Base-by-base conservation (phyloP, 495 filamentous ascomycete genomes). In the Penicillium antarcticum region DNA sequence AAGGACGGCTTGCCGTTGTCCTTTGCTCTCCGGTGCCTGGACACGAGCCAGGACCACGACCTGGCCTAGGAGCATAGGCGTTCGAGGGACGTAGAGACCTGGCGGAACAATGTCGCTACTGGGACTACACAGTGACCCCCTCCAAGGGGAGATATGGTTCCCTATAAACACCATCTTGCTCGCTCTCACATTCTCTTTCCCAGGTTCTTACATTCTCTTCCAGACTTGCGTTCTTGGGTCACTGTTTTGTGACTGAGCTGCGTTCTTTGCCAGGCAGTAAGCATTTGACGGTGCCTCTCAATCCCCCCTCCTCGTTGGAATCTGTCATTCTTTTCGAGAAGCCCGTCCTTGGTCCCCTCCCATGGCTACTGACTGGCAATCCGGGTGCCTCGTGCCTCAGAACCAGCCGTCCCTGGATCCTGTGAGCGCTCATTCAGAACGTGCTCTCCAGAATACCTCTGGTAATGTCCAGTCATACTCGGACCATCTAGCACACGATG, bases 161-260 rank as follows among this genome's bases (percentile, higher is more conserved):
- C 67, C 66, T 77, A 78, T 78, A 76, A 76, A 76, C 73, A 74
- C 61, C 68, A 71, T 73, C 67, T 52, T 63, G 60, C 60, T 70
- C 72, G 73, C 74, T 77, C 67, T 63, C 69, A 77, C 80, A 82
- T 81, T 82, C 78, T 78, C 76, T 80, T 76, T 70, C 66, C 53
- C 69, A 78, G 74, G 74, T 66, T 70, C 67, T 71, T 65, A 73
- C 66, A 69, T 73, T 78, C 70, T 75, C 73, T 67, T 70, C 63
- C 55, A 60, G 51, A 65, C 57, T 55, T 67, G 61, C 72, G 72
- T 73, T 67, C 65, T 70, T 63, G 60, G 55, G 57, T 56, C 52
- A 49, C 33, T 55, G 57, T 67, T 66, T 29, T 67, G 66, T 65
- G 67, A 69, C 65, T 60, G 65, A 61, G 67, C 62, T 72, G 63